A percentile compares a stretch with the other conserved stretches of the same genome.
Evolutionary conservation across 129 eudicot genomes (phyloP).

Genomic region (Mikania micrantha): DNA sequence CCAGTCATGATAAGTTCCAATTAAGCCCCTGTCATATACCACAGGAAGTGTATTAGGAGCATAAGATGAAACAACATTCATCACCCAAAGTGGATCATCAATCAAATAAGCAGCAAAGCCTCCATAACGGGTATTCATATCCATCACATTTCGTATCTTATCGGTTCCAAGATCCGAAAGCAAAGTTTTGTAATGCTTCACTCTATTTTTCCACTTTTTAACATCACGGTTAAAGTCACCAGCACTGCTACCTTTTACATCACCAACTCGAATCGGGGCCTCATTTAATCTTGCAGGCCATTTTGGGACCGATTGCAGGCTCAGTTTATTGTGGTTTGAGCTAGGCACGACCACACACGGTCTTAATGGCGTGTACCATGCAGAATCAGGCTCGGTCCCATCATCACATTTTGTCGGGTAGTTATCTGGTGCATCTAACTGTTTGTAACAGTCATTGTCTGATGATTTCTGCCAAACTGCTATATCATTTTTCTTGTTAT

Average conservation of each 20-base stretch:
- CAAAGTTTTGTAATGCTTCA: slow-evolving; percentile 71
- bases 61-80: slow-evolving; percentile 94
- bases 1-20: slow-evolving; percentile 94
- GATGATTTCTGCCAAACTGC: slow-evolving; percentile 96
- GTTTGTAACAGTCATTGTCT: slow-evolving; percentile 68
- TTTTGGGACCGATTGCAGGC: slow-evolving; percentile 47
- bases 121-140: slow-evolving; percentile 84
- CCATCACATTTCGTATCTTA: slow-evolving; percentile 89
- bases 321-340: slow-evolving; percentile 41
- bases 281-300: slow-evolving; percentile 77
- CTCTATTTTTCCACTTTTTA: slow-evolving; percentile 67
- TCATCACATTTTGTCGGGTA: slow-evolving; percentile 95
- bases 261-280: slow-evolving; percentile 68
- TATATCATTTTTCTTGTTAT: slow-evolving; percentile 73
- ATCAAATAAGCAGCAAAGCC: slow-evolving; percentile 79
- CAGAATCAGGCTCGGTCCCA: slow-evolving; percentile 92
- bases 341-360: slow-evolving; percentile 82
- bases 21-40: slow-evolving; percentile 85
- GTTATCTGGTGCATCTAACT: slow-evolving; percentile 62
- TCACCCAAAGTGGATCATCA: slow-evolving; percentile 87
- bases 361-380: slow-evolving; percentile 93
- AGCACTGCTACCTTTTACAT: slow-evolving; percentile 74
- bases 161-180: slow-evolving; percentile 72
- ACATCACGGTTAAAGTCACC: slow-evolving; percentile 72
- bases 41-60: slow-evolving; percentile 77